Percentiles rank a stretch among this genome's conserved stretches.
Evolutionary conservation across 495 filamentous ascomycete genomes (phyloP).

Genomic region (Xylaria scruposa): DNA sequence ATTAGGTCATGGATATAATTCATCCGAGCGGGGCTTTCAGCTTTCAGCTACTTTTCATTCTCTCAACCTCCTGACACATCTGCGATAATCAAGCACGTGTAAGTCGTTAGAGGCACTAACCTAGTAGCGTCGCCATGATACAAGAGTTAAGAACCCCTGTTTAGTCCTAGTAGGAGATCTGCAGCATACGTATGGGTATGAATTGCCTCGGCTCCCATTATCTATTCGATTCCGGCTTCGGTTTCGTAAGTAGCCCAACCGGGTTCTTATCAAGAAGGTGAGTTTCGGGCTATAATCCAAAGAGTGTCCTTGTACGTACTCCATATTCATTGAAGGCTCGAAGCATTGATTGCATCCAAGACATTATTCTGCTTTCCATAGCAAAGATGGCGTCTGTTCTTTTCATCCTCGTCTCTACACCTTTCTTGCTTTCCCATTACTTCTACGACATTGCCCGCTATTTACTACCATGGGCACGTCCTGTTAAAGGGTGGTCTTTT

Average conservation of each 20-base stretch:
- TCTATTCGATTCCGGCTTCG: neutral
- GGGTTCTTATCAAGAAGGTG: neutral
- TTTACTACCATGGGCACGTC: slow-evolving; percentile 25
- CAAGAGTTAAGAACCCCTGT: neutral
- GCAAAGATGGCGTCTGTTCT: slow-evolving; percentile 6
- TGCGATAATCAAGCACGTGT: neutral
- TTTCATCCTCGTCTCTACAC: slow-evolving; percentile 18
- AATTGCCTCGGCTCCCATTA: neutral
- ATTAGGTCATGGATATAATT: neutral
- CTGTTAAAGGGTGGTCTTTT: slow-evolving; percentile 19
- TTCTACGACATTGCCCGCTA: slow-evolving; percentile 21
- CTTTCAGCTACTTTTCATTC: neutral
- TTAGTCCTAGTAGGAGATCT: too few relatives aligned
- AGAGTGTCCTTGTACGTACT: too few relatives aligned
- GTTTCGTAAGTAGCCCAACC: neutral
- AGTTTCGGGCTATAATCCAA: neutral
- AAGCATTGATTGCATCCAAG: neutral
- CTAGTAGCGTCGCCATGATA: neutral
- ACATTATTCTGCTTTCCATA: neutral
- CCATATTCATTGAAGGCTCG: neutral
- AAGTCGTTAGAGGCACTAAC: neutral
- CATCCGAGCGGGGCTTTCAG: neutral
- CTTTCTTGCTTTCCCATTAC: slow-evolving; percentile 29
- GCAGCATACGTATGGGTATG: too few relatives aligned
- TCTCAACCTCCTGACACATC: neutral